Base-by-base conservation (phyloP, 2,329 filamentous ascomycete species). In the Colletotrichum plurivorum region DNA sequence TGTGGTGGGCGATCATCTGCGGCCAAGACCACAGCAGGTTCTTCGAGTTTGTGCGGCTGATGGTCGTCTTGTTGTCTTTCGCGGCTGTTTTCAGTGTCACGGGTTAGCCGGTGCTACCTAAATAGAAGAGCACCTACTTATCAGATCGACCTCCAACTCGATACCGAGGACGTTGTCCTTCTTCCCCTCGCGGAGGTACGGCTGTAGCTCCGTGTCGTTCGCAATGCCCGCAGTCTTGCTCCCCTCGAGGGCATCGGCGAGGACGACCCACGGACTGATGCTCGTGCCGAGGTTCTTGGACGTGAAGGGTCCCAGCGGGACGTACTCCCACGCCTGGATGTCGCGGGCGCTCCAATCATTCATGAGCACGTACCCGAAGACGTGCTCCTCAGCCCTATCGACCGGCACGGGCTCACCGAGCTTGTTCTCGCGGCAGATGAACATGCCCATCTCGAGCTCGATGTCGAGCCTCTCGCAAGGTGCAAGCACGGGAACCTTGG, bases 1-100 rank as follows among this genome's bases (percentile, higher is more conserved):
- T 91, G 78, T 96, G 93, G 79, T 96, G 93, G 0, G 93, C 88
- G 41, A 96, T 83, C 93, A 95, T 95, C 77, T 96, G 94, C 0
- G 92, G 87, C 82, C 94, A 96, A 0, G 93, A 95, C 86, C 90
- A 96, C 1, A 95, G 84, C 1, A 96, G 83, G 58, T 84, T 79
- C 20, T 73, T 77, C 1, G 79, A 78, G 56, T 75, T 81, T 49
- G 69, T 75, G 65, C 36, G 70, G 71, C 63, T 74, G 68, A 70
- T 71, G 20, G 68, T 71, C 2, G 74, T 78, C 53, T 75, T 79
- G 53, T 76, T 72, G 4, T 78, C 79, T 10, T 71, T 69, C 41
- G 76, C 70, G 3, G 79, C 78, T 81, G n/a, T 0, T 9, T 36
- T 36, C 3, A 5, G 0, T 41, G 27, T 22, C 7, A 9, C 2